Evolutionary conservation across 2,329 filamentous ascomycete genomes (phyloP), one percentile per base, ranked within the genome.

Genomic region (Neofusicoccum kwambonambiense): DNA sequence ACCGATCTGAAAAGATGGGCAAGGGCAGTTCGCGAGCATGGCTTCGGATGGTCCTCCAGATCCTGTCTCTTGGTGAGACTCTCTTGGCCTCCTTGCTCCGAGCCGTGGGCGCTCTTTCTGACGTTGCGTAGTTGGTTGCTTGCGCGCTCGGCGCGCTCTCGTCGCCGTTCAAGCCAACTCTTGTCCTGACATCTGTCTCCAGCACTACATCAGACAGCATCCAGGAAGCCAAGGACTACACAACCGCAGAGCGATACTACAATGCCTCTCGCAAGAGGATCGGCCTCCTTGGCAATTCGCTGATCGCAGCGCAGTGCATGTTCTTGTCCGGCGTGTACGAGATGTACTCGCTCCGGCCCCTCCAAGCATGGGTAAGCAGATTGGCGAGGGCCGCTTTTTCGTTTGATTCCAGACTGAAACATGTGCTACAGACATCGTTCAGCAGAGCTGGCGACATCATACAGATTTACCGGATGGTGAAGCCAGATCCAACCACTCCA

Each of bases 241-340:
- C 52, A 60, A 67, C 71, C 11, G 72, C 71, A 12, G 68, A 69
- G 17, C 65, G 65, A n/a, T 76, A 74, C 58, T 76, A 73, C 44
- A 68, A 67, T 6, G 73, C 74, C 3, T 71, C 74, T 9, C 73
- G 71, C 34, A 76, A 76, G 44, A 65, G 74, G 3, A 66, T 75
- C 9, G 74, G 73, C 15, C 62, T 76, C 1, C 69, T 76, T 1
- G 68, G 70, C 47, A 69, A 70, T 15, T 70, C 72, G 4, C 42
- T 75, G 8, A 64, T 75, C 27, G 69, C 72, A 1, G 70, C 73
- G 3, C 72, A 76, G 64, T 76, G 74, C 41, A 56, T 74, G 11
- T 76, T 75, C 47, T 66, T 76, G 44, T 71, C 69, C 22, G 74
- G 74, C 1, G 73, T 76, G 7, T 75, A 73, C 34, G 73, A 75